Evolutionary conservation across 2,329 filamentous ascomycete species (phyloP).

Genomic region (Amauroascus verrucosus): DNA sequence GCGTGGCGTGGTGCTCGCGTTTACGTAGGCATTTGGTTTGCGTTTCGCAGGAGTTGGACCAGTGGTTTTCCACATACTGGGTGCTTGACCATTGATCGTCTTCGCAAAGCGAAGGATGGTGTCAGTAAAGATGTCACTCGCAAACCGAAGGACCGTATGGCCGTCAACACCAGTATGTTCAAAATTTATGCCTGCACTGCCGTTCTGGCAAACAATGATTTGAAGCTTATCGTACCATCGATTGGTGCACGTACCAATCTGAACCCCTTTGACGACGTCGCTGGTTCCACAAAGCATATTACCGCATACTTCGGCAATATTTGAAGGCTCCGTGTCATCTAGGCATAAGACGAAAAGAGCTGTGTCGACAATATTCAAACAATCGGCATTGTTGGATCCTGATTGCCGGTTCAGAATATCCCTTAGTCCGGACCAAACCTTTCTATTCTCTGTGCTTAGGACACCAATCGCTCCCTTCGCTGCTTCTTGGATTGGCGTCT

Average conservation of each 20-base stretch:
- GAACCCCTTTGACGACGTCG: conserved; percentile 81
- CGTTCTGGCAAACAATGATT: conserved; percentile 98
- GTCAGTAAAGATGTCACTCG: conserved; percentile 92
- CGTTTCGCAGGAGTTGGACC: conserved; percentile 90
- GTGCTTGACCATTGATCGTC: conserved; percentile 88
- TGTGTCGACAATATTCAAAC: conserved; percentile 87
- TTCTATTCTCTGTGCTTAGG: conserved; percentile 89
- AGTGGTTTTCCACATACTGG: conserved; percentile 78
- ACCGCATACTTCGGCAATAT: conserved; percentile 75
- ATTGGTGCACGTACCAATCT: conserved; percentile 96
- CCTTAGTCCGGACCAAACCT: conserved; percentile 84
- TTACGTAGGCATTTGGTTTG: conserved; percentile 53
- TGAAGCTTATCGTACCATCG: conserved; percentile 99
- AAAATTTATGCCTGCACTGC: conserved; percentile 96
- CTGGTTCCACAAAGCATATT: conserved; percentile 98
- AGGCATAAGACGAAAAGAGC: conserved; percentile 86
- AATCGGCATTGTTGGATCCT: conserved; percentile 90
- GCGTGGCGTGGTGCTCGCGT: conserved; percentile 86
- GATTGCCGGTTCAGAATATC: conserved; percentile 79
- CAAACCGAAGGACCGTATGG: conserved; percentile 91
- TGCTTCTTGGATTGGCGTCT: conserved; percentile 83
- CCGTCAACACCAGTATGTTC: conserved; percentile 97
- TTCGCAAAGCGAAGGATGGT: conserved; percentile 92
- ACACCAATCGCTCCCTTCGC: conserved; percentile 93
- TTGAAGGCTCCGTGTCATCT: conserved; percentile 79